Conservation (phyloP, 2,329 filamentous ascomycete genomes). For the Fusarium annulatum region DNA sequence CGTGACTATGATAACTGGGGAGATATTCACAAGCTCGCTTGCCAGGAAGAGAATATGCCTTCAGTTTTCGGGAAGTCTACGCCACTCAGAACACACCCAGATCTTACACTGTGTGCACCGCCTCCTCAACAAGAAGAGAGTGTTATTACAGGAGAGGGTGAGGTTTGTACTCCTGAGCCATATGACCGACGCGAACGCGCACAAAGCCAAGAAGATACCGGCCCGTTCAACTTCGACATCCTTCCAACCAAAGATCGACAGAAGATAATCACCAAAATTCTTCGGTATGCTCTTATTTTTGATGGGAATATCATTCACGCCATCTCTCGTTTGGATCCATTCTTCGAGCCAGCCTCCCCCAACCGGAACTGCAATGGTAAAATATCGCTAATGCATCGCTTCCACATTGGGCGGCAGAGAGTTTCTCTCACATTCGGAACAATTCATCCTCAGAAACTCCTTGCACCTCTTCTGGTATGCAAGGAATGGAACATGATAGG, state of each 20-base stretch:
- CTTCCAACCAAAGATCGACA: slow-evolving; percentile 38
- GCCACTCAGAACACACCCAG: slow-evolving; percentile 21
- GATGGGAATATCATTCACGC: slow-evolving; percentile 51
- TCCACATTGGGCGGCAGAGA: slow-evolving; percentile 51
- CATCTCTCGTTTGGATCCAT: slow-evolving; percentile 58
- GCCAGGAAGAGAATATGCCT: slow-evolving; percentile 39
- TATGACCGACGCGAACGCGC: neutral
- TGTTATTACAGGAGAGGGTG: neutral
- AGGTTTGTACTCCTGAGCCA: neutral
- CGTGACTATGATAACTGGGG: neutral
- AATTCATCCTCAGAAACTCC: slow-evolving; percentile 49
- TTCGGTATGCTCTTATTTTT: slow-evolving; percentile 53
- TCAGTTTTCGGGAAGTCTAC: neutral
- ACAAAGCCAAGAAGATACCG: slow-evolving; percentile 23
- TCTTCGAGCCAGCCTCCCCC: slow-evolving; percentile 29
- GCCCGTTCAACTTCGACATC: slow-evolving; percentile 44
- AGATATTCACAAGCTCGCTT: slow-evolving; percentile 22
- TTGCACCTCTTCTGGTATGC: slow-evolving; percentile 54
- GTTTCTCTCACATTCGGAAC: slow-evolving; percentile 49
- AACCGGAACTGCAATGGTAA: neutral
- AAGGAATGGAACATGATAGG: slow-evolving; percentile 56
- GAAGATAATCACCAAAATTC: slow-evolving; percentile 49
- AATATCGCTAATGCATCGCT: slow-evolving; percentile 49
- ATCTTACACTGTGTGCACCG: slow-evolving; percentile 13
- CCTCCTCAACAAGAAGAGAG: neutral